Evolutionary conservation across 768 basidiomycete species (phyloP).

Genomic region (Phlegmacium glaucopus): DNA sequence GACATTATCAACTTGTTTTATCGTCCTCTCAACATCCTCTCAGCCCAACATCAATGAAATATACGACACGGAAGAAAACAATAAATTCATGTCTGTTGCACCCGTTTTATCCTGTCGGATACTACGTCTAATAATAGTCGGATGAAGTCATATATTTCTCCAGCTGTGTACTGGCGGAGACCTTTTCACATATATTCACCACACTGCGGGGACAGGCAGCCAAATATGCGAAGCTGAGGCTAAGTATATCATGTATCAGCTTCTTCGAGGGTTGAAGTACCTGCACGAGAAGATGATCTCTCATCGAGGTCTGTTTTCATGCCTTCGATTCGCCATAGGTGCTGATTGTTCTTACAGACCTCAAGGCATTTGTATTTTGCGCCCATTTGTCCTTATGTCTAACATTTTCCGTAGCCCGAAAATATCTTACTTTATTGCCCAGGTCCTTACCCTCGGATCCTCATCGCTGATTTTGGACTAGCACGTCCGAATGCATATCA

Average conservation of each 20-base stretch:
- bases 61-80: constrained; percentile 62
- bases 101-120: background rate
- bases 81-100: constrained; percentile 50
- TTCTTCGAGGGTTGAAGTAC: constrained; percentile 68
- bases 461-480: constrained; percentile 85
- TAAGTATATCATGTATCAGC: constrained; percentile 81
- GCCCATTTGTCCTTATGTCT: background rate
- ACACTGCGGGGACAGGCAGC: constrained; percentile 43
- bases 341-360: constrained; percentile 35
- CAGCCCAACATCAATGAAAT: constrained; percentile 84
- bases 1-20: background rate
- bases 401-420: constrained; percentile 55
- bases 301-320: constrained; percentile 59
- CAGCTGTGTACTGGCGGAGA: constrained; percentile 86
- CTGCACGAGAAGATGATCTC: constrained; percentile 71
- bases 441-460: constrained; percentile 81
- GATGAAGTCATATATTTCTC: constrained; percentile 71
- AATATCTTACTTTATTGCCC: constrained; percentile 77
- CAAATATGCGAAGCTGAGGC: constrained; percentile 75
- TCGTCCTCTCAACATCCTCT: background rate
- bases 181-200: constrained; percentile 81
- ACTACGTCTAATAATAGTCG: background rate
- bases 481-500: constrained; percentile 77
- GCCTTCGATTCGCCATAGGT: background rate
- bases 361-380: constrained; percentile 45